Base-by-base conservation (phyloP, 768 basidiomycete genomes). In the Termitomyces titanicus region DNA sequence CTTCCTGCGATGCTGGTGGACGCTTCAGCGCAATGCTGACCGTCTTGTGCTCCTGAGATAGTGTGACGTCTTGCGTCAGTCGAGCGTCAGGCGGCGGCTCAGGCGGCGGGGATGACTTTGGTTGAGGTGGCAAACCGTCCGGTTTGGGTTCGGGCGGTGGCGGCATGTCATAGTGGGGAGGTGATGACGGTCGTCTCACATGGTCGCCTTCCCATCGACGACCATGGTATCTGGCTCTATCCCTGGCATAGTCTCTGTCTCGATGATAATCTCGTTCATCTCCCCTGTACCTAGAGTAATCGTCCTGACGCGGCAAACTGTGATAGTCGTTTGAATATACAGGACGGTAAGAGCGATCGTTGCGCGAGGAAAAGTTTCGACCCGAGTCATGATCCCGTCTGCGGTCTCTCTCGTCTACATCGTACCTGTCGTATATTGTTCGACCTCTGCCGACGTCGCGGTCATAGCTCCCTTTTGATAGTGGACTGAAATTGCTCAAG, bases 21-120 rank as follows among this genome's bases (percentile, higher is more conserved):
- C 74, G 75, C 48, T 75, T 78, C 45, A 77, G 68, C 1, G 72
- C 67, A n/a, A 78, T 73, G n/a, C 75, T 76, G 4, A 79, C 71
- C 2, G 71, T 59, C 3, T 66, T 54, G 58, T 79, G 81, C 31
- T 65, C 59, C 18, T 65, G 64, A 13, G 67, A 69, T 22, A 67
- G 63, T 7, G 62, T 57, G 9, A 57, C 53, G 39, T 59, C 55
- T 48, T 66, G 67, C 35, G 42, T 51, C 18, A 71, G 44, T 27
- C 69, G 61, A 18, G 40, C 34, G 53, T 69, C 72, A 5, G 70
- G 70, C 12, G 69, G 69, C 10, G 80, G 72, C 15, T 74, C 70
- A 10, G 72, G 72, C 13, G 74, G 72, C 1, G 73, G 69, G 2
- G 65, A 38, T 24, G 48, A 37, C 10, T 39, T 20, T 35, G 62